Conservation (phyloP, 768 basidiomycete species). For the Omphalotus guepiniiformis region DNA sequence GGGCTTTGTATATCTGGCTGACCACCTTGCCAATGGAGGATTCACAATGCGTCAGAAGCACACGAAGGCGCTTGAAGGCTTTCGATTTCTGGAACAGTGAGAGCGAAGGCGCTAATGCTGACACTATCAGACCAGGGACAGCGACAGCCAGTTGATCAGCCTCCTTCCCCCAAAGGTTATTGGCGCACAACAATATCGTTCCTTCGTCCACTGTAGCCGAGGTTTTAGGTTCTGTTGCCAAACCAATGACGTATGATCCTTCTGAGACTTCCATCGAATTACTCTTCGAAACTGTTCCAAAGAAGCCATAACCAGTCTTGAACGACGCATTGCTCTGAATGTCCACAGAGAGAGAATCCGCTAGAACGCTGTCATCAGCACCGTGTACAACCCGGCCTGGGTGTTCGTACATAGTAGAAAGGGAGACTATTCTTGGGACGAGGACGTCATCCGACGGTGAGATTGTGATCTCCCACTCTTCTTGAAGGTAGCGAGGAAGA, state of each 20-base stretch:
- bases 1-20: neutral
- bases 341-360: conserved; percentile 11
- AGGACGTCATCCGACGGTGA: conserved; percentile 3
- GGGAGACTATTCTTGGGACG: neutral
- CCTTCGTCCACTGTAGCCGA: neutral
- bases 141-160: conserved; percentile 2
- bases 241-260: neutral
- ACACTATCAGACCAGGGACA: conserved; percentile 15
- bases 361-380: no score
- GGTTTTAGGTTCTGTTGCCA: neutral
- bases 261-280: no score
- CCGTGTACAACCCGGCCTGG: no score
- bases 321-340: conserved; percentile 5
- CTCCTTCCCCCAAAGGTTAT: no score
- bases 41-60: conserved; percentile 15
- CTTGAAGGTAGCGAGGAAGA: conserved; percentile 1
- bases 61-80: conserved; percentile 12
- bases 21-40: conserved; percentile 1
- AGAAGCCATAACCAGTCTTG: neutral
- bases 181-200: neutral
- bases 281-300: neutral
- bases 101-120: conserved; percentile 16
- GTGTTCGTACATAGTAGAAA: neutral
- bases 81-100: conserved; percentile 13
- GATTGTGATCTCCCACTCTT: neutral